Base-by-base conservation (phyloP, 495 filamentous ascomycete genomes). In the Massariosphaeria phaeospora region DNA sequence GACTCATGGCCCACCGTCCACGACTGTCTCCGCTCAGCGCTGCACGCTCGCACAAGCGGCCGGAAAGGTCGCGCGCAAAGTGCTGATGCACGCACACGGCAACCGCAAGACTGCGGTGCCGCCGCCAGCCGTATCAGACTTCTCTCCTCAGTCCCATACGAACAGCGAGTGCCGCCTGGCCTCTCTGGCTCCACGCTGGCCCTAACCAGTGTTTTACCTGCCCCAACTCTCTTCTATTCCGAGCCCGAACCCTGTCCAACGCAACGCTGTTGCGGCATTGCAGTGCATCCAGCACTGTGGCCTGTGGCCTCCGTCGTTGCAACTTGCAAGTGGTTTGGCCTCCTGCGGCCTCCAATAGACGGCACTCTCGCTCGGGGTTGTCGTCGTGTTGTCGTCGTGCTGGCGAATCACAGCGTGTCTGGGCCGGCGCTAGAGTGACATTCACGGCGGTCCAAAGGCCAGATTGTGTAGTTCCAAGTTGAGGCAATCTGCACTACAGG, bases 401-500 rank as follows among this genome's bases (percentile, higher is more conserved):
- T 30, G 31, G 21, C 59, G 15, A 58, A 62, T 58, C 59, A 58
- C 5, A 20, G 29, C 10, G 13, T 36, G 30, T 29, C 18, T 41
- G 20, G 25, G 4, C 31, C 47, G 48, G 48, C 58, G 48, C 57
- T 55, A 61, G 36, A 50, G 43, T 23, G 27, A 10, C 41, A 27
- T 40, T 46, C 15, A 27, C 26, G 30, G 35, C 48, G 2, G 30
- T 23, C 11, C 17, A 36, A 40, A 63, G 60, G 59, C 59, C 59
- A 62, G 47, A 57, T 62, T 61, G 46, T 51, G 43, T 21, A 17
- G 59, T 57, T 63, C 48, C 50, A 54, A 58, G 59, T 63, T 57
- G 55, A 63, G 54, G 59, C 59, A 63, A 57, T 58, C 59, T 63
- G 59, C 59, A 63, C 59, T 45, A 49, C 59, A 63, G 54, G 54